Conservation (phyloP, 495 filamentous ascomycete genomes). For the Collariella sp. region DNA sequence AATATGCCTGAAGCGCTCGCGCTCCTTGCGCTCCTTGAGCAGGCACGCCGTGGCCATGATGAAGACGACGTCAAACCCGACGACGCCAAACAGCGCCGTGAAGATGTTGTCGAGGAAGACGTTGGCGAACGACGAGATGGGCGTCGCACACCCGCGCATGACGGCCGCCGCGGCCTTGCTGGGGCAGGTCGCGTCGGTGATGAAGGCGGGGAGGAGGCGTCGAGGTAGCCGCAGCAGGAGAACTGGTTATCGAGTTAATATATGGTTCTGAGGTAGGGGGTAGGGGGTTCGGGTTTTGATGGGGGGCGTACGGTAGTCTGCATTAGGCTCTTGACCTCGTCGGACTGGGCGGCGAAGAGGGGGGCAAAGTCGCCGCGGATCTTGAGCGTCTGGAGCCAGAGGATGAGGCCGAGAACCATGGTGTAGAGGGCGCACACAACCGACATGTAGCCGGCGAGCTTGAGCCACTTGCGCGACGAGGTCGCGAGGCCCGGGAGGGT, state of each 20-base stretch:
- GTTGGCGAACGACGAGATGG: slow-evolving; percentile 57
- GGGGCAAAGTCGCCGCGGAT: slow-evolving; percentile 47
- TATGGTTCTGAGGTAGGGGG: too few relatives aligned
- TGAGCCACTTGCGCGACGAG: slow-evolving; percentile 49
- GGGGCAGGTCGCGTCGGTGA: slow-evolving; percentile 51
- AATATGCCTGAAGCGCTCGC: slow-evolving; percentile 58
- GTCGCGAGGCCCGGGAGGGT: slow-evolving; percentile 55
- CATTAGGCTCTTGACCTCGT: slow-evolving; percentile 49
- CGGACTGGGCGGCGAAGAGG: slow-evolving; percentile 48
- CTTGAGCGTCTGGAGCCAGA: slow-evolving; percentile 63
- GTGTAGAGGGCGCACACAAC: slow-evolving; percentile 55
- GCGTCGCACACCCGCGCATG: slow-evolving; percentile 53
- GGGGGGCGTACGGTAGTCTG: slow-evolving; percentile 49
- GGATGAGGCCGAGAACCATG: slow-evolving; percentile 52
- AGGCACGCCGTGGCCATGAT: slow-evolving; percentile 60
- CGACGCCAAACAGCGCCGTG: slow-evolving; percentile 66
- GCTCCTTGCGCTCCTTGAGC: slow-evolving; percentile 63
- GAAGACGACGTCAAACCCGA: slow-evolving; percentile 55
- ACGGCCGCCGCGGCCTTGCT: slow-evolving; percentile 55
- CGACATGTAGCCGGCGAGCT: slow-evolving; percentile 51
- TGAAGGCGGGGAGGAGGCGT: slow-evolving; percentile 57
- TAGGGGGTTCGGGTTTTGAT: background rate
- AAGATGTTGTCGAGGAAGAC: slow-evolving; percentile 62
- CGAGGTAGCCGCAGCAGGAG: slow-evolving; percentile 65
- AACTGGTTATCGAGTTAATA: slow-evolving; percentile 53